Evolutionary conservation across 1,284 basidiomycete genomes (phyloP).

Genomic region (Cryptococcus sp.): DNA sequence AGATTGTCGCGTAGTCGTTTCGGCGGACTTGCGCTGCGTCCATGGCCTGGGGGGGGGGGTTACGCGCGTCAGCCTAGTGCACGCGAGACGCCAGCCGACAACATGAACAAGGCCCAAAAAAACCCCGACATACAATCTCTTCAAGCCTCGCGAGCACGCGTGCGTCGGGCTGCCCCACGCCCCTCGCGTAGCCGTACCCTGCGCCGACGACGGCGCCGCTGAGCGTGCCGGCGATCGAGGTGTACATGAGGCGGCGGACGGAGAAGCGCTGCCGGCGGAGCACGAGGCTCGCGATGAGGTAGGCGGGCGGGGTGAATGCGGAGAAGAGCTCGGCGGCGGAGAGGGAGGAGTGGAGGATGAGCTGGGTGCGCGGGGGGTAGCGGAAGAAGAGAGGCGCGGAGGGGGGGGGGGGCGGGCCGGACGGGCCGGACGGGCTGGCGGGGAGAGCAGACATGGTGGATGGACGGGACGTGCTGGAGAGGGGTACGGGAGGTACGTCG

Average conservation of each 20-base stretch:
- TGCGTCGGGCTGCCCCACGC: slow-evolving; percentile 27
- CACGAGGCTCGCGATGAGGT: slow-evolving; percentile 30
- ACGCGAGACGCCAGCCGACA: background rate
- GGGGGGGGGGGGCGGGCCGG: slow-evolving; percentile 10
- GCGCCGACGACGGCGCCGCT: slow-evolving; percentile 25
- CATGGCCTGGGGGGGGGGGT: slow-evolving; percentile 18
- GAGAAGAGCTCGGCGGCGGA: slow-evolving; percentile 39
- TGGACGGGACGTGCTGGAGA: too few relatives aligned
- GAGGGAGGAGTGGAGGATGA: slow-evolving; percentile 33
- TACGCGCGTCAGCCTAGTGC: background rate
- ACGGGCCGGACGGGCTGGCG: too few relatives aligned
- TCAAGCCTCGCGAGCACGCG: slow-evolving; percentile 31
- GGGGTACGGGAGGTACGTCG: too few relatives aligned
- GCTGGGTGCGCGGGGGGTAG: slow-evolving; percentile 27
- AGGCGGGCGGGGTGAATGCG: slow-evolving; percentile 41
- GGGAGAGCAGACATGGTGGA: too few relatives aligned
- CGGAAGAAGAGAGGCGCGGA: slow-evolving; percentile 29
- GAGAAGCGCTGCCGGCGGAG: slow-evolving; percentile 33
- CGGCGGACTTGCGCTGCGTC: slow-evolving; percentile 36
- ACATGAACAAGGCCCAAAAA: background rate
- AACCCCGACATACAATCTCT: slow-evolving; percentile 37
- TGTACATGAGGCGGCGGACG: slow-evolving; percentile 29
- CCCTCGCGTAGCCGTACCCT: slow-evolving; percentile 26
- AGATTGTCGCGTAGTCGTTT: slow-evolving; percentile 49
- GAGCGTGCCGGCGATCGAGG: slow-evolving; percentile 17